Conservation (phyloP, 2,329 filamentous ascomycete genomes). For the Ceratocystis papillata region DNA sequence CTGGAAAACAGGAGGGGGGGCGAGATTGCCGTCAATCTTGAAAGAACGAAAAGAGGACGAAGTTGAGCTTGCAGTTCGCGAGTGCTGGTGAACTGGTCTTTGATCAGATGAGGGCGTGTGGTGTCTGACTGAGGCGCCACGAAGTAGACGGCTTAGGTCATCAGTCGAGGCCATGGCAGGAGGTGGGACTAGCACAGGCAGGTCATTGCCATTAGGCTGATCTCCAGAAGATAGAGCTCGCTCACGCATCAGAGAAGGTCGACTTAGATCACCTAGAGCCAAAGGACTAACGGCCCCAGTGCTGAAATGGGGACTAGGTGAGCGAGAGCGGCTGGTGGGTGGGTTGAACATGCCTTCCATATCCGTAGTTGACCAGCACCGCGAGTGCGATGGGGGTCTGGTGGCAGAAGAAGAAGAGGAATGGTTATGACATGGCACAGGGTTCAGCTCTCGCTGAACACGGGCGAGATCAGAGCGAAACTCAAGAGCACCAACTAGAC, state of each 20-base stretch:
- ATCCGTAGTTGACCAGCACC: slow-evolving; percentile 20
- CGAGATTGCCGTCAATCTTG: slow-evolving; percentile 34
- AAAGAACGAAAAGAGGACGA: slow-evolving; percentile 25
- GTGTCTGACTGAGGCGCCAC: slow-evolving; percentile 9
- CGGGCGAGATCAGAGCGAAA: slow-evolving; percentile 87
- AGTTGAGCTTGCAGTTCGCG: slow-evolving; percentile 23
- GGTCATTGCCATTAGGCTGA: slow-evolving; percentile 7
- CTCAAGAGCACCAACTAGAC: slow-evolving; percentile 83
- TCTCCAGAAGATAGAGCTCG: slow-evolving; percentile 42
- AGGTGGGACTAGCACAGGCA: slow-evolving; percentile 7
- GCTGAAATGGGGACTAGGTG: slow-evolving; percentile 9
- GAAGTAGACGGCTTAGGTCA: slow-evolving; percentile 13
- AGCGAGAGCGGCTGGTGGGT: slow-evolving; percentile 10
- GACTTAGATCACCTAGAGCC: background rate
- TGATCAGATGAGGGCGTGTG: slow-evolving; percentile 12
- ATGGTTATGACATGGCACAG: slow-evolving; percentile 22
- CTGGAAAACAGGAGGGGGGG: slow-evolving; percentile 32
- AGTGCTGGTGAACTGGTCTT: slow-evolving; percentile 12
- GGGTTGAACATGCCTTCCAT: slow-evolving; percentile 19
- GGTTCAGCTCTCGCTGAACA: slow-evolving; percentile 48
- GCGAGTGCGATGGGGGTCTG: slow-evolving; percentile 10
- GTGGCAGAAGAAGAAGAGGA: slow-evolving; percentile 25
- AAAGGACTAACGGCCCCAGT: slow-evolving; percentile 3
- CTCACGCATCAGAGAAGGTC: slow-evolving; percentile 23
- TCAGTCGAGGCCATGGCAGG: slow-evolving; percentile 8